Evolutionary conservation across 805 yeast species (phyloP), one percentile per base, ranked within the genome.

Genomic region (Saccharomycopsis oosterbeekiorum): DNA sequence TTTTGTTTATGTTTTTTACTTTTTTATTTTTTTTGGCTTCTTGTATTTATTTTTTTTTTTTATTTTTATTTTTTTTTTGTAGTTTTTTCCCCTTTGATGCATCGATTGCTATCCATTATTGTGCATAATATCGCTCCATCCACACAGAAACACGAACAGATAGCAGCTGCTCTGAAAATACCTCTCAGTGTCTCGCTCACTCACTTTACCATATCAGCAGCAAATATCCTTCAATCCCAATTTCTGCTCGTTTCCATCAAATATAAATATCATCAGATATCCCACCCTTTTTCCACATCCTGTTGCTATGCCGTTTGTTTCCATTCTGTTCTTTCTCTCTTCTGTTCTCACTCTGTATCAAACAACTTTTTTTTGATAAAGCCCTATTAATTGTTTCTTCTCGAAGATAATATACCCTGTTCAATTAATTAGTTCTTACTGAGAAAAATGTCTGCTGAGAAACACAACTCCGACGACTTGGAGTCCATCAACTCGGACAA

Each of bases 401-500:
- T 29, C 34, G 34, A 29, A 29, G 34, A 29, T 29, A 29, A 37
- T 37, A 37, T 37, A 37, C 41, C 41, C 41, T 37, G 41, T 37
- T 14, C 41, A 37, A 29, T 29, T 29, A 29, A 29, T 29, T 29
- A 29, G 34, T 29, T 37, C 4, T 5, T 37, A 37, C 41, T 37
- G 21, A 47, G 11, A 36, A 55, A 55, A 39, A 55, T 55, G 57
- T 55, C 57, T 55, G 51, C 42, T 42, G 39, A 56, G 36, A 40
- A 56, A 40, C 15, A 19, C 17, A 17, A 47, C 43, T 58, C 56
- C 15, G 56, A 58, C 17, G 55, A 50, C 15, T 37, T 51, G 34
- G 55, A 36, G 26, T 58, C 60, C 10, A 19, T 36, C 15, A 41
- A 58, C 54, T 58, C 60, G 9, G 56, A 58, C 11, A 51, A 58